Evolutionary conservation across 2,329 filamentous ascomycete genomes (phyloP).

Genomic region (Paecilomyces variotii): DNA sequence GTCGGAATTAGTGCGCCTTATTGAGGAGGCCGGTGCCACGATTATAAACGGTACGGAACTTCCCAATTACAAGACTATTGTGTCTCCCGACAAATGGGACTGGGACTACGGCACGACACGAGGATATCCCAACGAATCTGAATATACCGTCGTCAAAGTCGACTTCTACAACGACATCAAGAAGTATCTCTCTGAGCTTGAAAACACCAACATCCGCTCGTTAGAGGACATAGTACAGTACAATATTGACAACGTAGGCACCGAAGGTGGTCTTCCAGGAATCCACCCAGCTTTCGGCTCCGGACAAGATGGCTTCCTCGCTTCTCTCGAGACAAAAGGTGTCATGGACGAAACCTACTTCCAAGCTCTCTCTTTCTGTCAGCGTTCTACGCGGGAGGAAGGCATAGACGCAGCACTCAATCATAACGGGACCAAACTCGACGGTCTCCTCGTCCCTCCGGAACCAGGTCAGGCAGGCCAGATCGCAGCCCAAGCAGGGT

Average conservation of each 20-base stretch:
- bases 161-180: conserved; percentile 55
- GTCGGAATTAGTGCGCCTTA: conserved; percentile 43
- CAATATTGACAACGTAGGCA: conserved; percentile 55
- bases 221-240: conserved; percentile 59
- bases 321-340: conserved; percentile 54
- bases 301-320: conserved; percentile 64
- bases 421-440: conserved; percentile 41
- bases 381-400: conserved; percentile 50
- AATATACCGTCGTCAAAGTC: conserved; percentile 65
- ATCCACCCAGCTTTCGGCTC: conserved; percentile 57
- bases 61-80: conserved; percentile 52
- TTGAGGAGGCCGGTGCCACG: conserved; percentile 55
- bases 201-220: conserved; percentile 52
- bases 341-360: conserved; percentile 57
- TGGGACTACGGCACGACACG: conserved; percentile 60
- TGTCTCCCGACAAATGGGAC: conserved; percentile 63
- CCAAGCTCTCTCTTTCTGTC: conserved; percentile 57
- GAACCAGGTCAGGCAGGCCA: conserved; percentile 61
- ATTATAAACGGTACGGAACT: conserved; percentile 65
- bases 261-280: conserved; percentile 57
- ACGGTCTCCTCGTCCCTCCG: conserved; percentile 60
- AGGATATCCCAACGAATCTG: conserved; percentile 62
- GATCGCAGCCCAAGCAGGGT: conserved; percentile 67
- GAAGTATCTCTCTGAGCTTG: conserved; percentile 54
- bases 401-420: conserved; percentile 63